Conservation (phyloP, 1,284 basidiomycete genomes). For the Microstroma glucosiphilum region DNA sequence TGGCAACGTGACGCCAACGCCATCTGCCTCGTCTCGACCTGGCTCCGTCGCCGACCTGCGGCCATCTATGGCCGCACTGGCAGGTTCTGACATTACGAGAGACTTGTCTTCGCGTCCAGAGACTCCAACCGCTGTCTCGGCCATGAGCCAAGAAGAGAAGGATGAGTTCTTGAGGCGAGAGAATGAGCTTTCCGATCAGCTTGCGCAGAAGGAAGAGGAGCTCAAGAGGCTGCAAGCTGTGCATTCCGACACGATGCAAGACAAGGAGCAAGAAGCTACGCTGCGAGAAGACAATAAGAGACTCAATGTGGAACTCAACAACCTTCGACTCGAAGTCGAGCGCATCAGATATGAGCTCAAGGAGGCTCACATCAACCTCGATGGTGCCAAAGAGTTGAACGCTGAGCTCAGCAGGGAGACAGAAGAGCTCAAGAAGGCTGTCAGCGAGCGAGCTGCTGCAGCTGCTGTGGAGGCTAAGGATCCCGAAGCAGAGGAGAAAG, state of each 20-base stretch:
- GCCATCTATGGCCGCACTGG: conserved; percentile 60
- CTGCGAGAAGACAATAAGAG: conserved; percentile 37
- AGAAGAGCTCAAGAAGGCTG: conserved; percentile 64
- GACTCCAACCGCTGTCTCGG: conserved; percentile 65
- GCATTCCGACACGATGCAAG: conserved; percentile 60
- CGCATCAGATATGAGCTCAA: conserved; percentile 91
- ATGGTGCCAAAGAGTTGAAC: conserved; percentile 92
- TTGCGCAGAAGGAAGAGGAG: conserved; percentile 67
- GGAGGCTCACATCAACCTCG: conserved; percentile 87
- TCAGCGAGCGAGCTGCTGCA: conserved; percentile 61
- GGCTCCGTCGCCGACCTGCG: conserved; percentile 62
- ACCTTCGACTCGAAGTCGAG: conserved; percentile 83
- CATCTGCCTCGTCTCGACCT: conserved; percentile 54
- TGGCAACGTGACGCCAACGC: conserved; percentile 30
- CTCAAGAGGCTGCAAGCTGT: conserved; percentile 32
- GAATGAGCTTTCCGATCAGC: conserved; percentile 88
- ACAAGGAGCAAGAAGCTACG: conserved; percentile 68
- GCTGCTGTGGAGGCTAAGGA: conserved; percentile 55
- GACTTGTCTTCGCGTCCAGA: conserved; percentile 55
- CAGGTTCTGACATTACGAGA: conserved; percentile 64
- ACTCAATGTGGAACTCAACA: conserved; percentile 64
- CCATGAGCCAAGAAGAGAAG: conserved; percentile 88
- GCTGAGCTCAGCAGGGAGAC: conserved; percentile 78
- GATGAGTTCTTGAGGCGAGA: conserved; percentile 94
- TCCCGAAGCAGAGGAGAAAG: conserved; percentile 80